Percentiles rank a stretch among this genome's conserved stretches.
These are phyloP conservation scores for Castanopsis chinensis DNA, from an alignment of 306 rosid genomes.

Conservation along the genomic window DNA sequence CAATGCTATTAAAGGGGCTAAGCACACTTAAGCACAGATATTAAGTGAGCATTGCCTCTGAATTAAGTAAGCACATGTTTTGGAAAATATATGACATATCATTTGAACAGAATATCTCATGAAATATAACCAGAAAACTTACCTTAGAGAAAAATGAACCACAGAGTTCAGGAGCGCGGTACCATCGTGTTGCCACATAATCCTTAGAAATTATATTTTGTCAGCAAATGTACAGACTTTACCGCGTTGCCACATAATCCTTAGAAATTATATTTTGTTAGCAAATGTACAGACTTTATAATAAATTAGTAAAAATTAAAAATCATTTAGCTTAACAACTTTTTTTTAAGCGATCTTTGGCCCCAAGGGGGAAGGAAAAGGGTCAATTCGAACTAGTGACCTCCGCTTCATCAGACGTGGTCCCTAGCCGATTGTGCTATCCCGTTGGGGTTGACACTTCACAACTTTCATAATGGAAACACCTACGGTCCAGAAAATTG, in stretches of 20 bases:
- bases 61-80: not conserved
- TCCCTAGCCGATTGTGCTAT: too few species aligned
- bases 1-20: not conserved
- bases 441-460: too few species aligned
- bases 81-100: not conserved
- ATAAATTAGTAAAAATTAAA: not conserved
- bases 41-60: too few species aligned
- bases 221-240: too few species aligned
- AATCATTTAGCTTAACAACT: too few species aligned
- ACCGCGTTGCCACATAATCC: too few species aligned
- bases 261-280: slow-evolving; percentile 19
- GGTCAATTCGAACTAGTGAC: too few species aligned
- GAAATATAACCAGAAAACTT: not conserved
- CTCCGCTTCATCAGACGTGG: too few species aligned
- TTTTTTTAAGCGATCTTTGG: too few species aligned
- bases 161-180: slow-evolving; percentile 79
- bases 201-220: too few species aligned
- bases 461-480: not conserved
- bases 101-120: not conserved
- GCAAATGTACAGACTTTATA: not conserved
- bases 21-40: not conserved
- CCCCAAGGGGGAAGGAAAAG: too few species aligned
- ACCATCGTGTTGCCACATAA: slow-evolving; percentile 79
- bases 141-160: slow-evolving; percentile 76
- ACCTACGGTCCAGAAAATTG: slow-evolving; percentile 74